A percentile compares a stretch with the other conserved stretches of the same genome.
Conservation (phyloP, 495 filamentous ascomycete species). For the Neurospora sp. region DNA sequence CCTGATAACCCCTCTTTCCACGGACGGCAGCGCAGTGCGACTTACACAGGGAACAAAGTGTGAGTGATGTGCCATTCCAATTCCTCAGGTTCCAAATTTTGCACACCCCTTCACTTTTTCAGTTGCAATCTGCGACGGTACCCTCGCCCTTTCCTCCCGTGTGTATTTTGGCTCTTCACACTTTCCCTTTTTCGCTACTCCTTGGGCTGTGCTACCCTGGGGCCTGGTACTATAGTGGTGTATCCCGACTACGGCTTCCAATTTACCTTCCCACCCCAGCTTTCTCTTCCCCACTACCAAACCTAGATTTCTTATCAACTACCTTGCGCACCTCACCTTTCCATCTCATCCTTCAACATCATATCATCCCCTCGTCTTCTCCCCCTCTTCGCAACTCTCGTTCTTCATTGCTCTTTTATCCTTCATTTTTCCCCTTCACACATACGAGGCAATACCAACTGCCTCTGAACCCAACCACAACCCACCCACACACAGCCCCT, state of each 20-base stretch:
- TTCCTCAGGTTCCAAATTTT: conserved; percentile 10
- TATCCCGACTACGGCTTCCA: not conserved
- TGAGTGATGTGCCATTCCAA: conserved; percentile 16
- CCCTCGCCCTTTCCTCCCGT: not conserved
- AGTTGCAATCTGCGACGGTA: not conserved
- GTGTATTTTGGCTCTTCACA: not conserved
- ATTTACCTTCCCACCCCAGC: not conserved
- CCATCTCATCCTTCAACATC: not conserved
- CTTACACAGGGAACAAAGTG: conserved; percentile 18
- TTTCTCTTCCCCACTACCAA: not conserved
- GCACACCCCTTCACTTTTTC: not conserved
- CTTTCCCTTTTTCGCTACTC: not conserved
- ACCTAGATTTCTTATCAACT: not conserved
- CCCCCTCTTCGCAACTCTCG: not conserved
- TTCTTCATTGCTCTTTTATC: not conserved
- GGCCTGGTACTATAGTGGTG: not conserved
- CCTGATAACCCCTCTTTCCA: conserved; percentile 22
- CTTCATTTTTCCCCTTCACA: not conserved
- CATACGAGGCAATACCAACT: not conserved
- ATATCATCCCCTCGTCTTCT: not conserved
- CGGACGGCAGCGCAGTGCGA: conserved; percentile 23
- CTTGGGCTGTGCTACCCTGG: not conserved
- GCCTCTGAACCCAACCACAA: not conserved
- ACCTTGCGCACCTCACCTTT: not conserved
- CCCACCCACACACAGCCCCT: not conserved